Percentiles rank a stretch among this genome's conserved stretches.
Conservation (phyloP, 2,329 filamentous ascomycete genomes). For the Arthrobotrys sphaeroides region DNA sequence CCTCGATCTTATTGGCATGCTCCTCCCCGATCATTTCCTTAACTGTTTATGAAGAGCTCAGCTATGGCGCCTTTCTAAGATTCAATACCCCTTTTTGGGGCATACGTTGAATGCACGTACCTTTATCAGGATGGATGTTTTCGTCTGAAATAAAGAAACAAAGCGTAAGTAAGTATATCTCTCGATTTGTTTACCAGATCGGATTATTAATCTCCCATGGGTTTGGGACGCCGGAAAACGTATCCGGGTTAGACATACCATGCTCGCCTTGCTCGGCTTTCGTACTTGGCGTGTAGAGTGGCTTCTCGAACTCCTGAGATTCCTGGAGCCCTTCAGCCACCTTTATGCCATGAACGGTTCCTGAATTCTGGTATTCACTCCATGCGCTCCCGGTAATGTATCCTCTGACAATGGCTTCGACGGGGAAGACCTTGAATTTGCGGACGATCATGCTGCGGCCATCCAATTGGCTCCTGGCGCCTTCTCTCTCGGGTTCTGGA, state of each 20-base stretch:
- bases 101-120: constrained; percentile 59
- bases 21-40: constrained; percentile 71
- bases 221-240: constrained; percentile 8
- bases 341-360: constrained; percentile 81
- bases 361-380: constrained; percentile 76
- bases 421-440: constrained; percentile 76
- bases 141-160: constrained; percentile 67
- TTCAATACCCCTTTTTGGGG: not conserved
- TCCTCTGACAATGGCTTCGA: constrained; percentile 87
- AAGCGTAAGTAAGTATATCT: constrained; percentile 19
- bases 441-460: constrained; percentile 81
- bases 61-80: constrained; percentile 6
- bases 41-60: constrained; percentile 51
- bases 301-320: constrained; percentile 73
- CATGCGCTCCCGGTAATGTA: constrained; percentile 89
- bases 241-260: constrained; percentile 55
- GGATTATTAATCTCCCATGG: constrained; percentile 13
- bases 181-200: constrained; percentile 14
- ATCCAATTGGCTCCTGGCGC: constrained; percentile 66
- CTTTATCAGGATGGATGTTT: constrained; percentile 79
- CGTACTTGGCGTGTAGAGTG: constrained; percentile 82
- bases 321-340: constrained; percentile 75
- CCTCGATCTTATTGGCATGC: constrained; percentile 73
- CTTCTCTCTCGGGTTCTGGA: constrained; percentile 60
- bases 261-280: constrained; percentile 82